Evolutionary conservation across 2,329 filamentous ascomycete species (phyloP), one percentile per base, ranked within the genome.

Genomic region (Macrophomina tecta): DNA sequence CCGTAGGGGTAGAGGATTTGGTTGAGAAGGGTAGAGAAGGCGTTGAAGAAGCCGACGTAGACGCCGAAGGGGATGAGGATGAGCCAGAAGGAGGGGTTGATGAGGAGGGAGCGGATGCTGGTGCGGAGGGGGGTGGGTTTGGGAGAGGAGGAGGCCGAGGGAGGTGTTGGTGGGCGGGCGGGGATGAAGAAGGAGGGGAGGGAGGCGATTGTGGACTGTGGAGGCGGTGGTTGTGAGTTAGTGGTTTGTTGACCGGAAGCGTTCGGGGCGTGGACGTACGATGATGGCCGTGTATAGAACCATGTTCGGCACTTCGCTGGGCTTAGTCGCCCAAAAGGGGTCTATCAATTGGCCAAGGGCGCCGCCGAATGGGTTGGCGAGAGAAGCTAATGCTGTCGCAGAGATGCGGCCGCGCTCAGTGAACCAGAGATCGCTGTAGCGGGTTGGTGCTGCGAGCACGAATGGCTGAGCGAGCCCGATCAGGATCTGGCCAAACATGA

Each of bases 391-490:
- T 0, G 94, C 95, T 0, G 94, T 98, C 18, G 94, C 94, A 64
- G 91, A 90, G 12, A 97, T 91, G 65, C 95, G 88, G 7, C 94
- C 94, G 11, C 84, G 82, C 72, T 91, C 89, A 1, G 92, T 94
- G 80, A 98, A 98, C 95, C 95, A 98, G 68, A 97, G 82, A 76
- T 97, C 94, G 65, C 92, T 95, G 79, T 97, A 99, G 69, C 92
- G 85, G 0, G 95, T 94, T 0, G 95, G 94, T 0, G 94, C 93
- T 6, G 91, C 89, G 9, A 98, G 87, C 12, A 97, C 92, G 77
- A 98, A 98, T 0, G 95, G 94, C 76, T 99, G 95, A 0, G 93
- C 89, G 46, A 97, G 84, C 0, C 94, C 95, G 63, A 91, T 93
- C 68, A 99, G 78, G 76, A 98, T 90, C 81, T 98, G 94, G 4